Base-by-base conservation (phyloP, 441 rosid genomes). In the Isatis lusitanica region DNA sequence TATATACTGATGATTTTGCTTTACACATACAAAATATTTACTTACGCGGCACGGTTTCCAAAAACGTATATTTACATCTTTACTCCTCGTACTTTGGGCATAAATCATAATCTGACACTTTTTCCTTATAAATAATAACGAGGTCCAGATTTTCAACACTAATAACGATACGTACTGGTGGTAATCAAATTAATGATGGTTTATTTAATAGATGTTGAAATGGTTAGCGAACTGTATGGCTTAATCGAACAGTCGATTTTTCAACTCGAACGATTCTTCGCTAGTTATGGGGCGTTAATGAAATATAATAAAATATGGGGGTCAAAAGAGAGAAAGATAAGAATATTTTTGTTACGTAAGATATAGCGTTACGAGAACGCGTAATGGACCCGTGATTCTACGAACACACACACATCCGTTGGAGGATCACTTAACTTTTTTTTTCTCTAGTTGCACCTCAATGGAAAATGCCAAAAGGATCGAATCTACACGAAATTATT, bases 361-460 rank as follows among this genome's bases (percentile, higher is more conserved):
- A 17, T 46, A 60, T 52, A 52, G 79, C 79, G 79, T 75, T 75
- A 16, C 8, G 36, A 46, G 24, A 53, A 68, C 79, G 79, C 78
- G 64, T 24, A 68, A 35, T 68, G 43, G 58, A 68, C 64, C 50
- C 69, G 35, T 52, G 43, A 74, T 67, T 66, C 67, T 3, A 30
- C 5, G 16, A 40, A 44, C 21, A n/a, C 26, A 21, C 56, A 31
- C 55, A 56, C 33, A 63, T 55, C 11, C 36, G 33, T 52, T 12
- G 26, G 31, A 35, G 39, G 47, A 60, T 24, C 26, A 43, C 33
- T 18, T 48, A 12, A 6, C 10, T 17, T 17, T 55, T 15, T 7
- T 36, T 1, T 24, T 28, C n/a, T 40, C 31, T 3, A 35, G 4
- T 16, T 58, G 4, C 21, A 56, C 56, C 35, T 69, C 38, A 6